A percentile compares a stretch with the other conserved stretches of the same genome.
These are phyloP conservation scores for Blastobotrys peoriensis DNA, from an alignment of 805 yeast genomes.

Conservation along the genomic window DNA sequence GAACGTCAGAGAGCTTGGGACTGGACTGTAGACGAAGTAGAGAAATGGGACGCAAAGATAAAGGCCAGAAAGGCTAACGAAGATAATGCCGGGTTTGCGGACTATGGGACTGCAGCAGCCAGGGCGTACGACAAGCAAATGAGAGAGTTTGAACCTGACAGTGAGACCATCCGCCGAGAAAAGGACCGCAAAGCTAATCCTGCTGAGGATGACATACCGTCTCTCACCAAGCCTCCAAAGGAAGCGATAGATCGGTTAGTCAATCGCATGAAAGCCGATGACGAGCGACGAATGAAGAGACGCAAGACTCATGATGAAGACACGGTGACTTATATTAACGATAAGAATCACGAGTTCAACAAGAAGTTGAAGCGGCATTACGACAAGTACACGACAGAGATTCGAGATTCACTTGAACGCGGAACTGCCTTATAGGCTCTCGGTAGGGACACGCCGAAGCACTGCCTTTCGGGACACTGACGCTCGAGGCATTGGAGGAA, in stretches of 20 bases:
- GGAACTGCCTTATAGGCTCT: conserved; percentile 29
- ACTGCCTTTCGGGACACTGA: too few species aligned
- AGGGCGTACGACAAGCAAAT: conserved; percentile 53
- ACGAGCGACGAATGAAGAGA: conserved; percentile 35
- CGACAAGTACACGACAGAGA: conserved; percentile 35
- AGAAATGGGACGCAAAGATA: conserved; percentile 49
- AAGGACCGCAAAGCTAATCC: conserved; percentile 23
- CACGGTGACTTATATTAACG: conserved; percentile 47
- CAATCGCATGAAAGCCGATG: conserved; percentile 26
- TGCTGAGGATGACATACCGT: conserved; percentile 16
- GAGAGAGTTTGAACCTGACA: conserved; percentile 32
- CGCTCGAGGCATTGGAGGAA: too few species aligned
- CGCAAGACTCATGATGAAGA: conserved; percentile 31
- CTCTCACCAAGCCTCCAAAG: conserved; percentile 34
- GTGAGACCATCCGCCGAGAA: conserved; percentile 39
- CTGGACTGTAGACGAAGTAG: conserved; percentile 59
- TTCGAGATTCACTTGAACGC: conserved; percentile 32
- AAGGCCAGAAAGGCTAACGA: conserved; percentile 27
- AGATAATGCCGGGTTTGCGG: conserved; percentile 35
- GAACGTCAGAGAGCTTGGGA: conserved; percentile 45
- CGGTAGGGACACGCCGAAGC: too few species aligned
- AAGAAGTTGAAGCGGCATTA: conserved; percentile 58
- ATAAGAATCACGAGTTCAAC: conserved; percentile 68
- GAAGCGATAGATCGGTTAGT: conserved; percentile 29
- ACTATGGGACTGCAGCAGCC: conserved; percentile 53